A percentile compares a stretch with the other conserved stretches of the same genome.
phyloP scores from a whole-genome alignment of 192 early-diverging fungal genomes.

The Backusella psychrophila region DNA sequence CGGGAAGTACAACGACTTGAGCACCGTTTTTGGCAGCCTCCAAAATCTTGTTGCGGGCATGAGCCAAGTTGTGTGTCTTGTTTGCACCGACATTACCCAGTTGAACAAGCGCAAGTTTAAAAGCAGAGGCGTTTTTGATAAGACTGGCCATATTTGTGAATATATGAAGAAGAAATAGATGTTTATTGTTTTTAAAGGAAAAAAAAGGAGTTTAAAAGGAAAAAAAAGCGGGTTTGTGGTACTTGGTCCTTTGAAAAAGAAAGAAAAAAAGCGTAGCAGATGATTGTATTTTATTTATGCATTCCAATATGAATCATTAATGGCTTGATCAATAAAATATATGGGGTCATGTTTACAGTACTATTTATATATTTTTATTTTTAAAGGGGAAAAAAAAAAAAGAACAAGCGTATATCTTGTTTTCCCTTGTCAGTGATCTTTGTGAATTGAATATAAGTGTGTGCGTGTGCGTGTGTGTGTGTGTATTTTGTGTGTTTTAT shows the following conservation, averaged over 20 bases:
- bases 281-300: no score
- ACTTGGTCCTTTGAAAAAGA: not conserved
- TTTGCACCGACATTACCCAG: conserved; percentile 76
- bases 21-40: conserved; percentile 83
- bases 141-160: conserved; percentile 13
- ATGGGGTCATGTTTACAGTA: no score
- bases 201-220: not conserved
- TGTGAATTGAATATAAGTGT: no score
- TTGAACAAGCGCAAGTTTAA: conserved; percentile 77
- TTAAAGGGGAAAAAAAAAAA: no score
- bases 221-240: not conserved
- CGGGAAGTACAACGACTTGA: conserved; percentile 89
- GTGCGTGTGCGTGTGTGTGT: not conserved
- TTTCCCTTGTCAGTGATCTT: no score
- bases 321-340: no score
- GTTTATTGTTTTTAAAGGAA: no score
- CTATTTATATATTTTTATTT: no score
- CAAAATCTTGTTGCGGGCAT: conserved; percentile 76
- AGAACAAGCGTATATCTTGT: no score
- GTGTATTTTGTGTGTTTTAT: not conserved
- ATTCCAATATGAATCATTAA: no score
- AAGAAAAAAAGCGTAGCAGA: no score
- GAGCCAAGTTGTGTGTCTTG: conserved; percentile 75
- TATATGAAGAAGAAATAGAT: not conserved
- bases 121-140: conserved; percentile 33